Evolutionary conservation across 169 alveolate species (phyloP).

Genomic region (Amoebophrya sp.): DNA sequence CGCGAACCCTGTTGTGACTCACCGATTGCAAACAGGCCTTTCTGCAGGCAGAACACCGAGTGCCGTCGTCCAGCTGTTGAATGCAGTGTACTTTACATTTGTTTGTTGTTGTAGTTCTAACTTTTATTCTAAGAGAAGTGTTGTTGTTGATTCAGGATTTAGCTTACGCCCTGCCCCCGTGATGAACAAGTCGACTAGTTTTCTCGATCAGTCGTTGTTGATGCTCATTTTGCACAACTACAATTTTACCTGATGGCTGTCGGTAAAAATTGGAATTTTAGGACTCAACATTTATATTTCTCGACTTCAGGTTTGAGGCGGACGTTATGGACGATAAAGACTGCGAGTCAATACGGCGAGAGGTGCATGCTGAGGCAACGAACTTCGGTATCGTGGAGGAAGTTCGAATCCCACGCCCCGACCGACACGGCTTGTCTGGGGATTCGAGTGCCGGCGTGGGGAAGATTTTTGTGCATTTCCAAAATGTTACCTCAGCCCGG

Average conservation of each 20-base stretch:
- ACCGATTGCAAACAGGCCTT: neutral
- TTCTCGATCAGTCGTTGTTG: too few species aligned
- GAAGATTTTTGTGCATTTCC: neutral
- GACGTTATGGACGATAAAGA: neutral
- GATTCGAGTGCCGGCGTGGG: neutral
- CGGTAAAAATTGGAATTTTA: too few species aligned
- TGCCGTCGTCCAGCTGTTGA: neutral
- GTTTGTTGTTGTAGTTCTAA: too few species aligned
- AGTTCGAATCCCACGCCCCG: neutral
- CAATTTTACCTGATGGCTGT: too few species aligned
- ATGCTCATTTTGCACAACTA: too few species aligned
- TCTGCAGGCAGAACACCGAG: neutral
- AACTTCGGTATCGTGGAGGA: neutral
- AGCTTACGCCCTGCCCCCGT: too few species aligned
- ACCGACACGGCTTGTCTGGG: neutral
- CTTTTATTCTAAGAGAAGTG: too few species aligned
- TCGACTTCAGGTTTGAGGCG: neutral
- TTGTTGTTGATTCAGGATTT: too few species aligned
- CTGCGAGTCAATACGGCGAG: neutral
- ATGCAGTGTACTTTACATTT: too few species aligned
- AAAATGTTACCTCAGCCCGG: conserved; percentile 55
- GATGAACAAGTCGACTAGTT: too few species aligned
- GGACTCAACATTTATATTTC: too few species aligned
- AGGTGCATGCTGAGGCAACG: neutral
- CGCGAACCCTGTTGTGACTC: neutral